Percentiles rank a stretch among this genome's conserved stretches.
Evolutionary conservation across 805 yeast genomes (phyloP).

Genomic region (Nakazawaea populi): DNA sequence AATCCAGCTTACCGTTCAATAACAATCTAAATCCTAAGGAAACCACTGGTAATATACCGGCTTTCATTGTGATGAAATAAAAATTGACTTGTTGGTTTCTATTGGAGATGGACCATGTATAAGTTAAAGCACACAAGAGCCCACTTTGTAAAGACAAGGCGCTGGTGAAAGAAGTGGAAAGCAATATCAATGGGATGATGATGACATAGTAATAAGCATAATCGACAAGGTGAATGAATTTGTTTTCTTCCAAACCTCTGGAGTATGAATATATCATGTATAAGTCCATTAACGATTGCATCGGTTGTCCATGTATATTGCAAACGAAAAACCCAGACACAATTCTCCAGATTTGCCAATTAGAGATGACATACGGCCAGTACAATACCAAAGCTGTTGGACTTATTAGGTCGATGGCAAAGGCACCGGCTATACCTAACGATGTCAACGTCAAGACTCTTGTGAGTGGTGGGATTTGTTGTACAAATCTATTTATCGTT

Average conservation of each 20-base stretch:
- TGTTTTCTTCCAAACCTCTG: slow-evolving; percentile 48
- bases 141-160: slow-evolving; percentile 27
- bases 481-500: slow-evolving; percentile 25
- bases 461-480: slow-evolving; percentile 56
- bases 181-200: slow-evolving; percentile 40
- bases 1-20: slow-evolving; percentile 34
- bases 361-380: slow-evolving; percentile 25
- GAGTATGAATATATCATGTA: slow-evolving; percentile 55
- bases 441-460: slow-evolving; percentile 47
- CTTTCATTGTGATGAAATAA: slow-evolving; percentile 46
- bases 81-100: slow-evolving; percentile 49
- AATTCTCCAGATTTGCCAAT: slow-evolving; percentile 38
- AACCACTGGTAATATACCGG: slow-evolving; percentile 45
- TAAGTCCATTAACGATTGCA: slow-evolving; percentile 43
- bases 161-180: slow-evolving; percentile 25
- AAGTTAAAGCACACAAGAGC: slow-evolving; percentile 49
- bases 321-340: slow-evolving; percentile 45
- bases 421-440: slow-evolving; percentile 35
- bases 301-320: slow-evolving; percentile 27
- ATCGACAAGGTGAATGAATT: slow-evolving; percentile 46
- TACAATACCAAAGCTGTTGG: slow-evolving; percentile 19
- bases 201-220: slow-evolving; percentile 48
- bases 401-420: slow-evolving; percentile 24
- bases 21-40: slow-evolving; percentile 38
- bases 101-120: slow-evolving; percentile 55